A percentile compares a stretch with the other conserved stretches of the same genome.
Evolutionary conservation across 2,329 filamentous ascomycete species (phyloP).

Genomic region (Exophiala mesophila): DNA sequence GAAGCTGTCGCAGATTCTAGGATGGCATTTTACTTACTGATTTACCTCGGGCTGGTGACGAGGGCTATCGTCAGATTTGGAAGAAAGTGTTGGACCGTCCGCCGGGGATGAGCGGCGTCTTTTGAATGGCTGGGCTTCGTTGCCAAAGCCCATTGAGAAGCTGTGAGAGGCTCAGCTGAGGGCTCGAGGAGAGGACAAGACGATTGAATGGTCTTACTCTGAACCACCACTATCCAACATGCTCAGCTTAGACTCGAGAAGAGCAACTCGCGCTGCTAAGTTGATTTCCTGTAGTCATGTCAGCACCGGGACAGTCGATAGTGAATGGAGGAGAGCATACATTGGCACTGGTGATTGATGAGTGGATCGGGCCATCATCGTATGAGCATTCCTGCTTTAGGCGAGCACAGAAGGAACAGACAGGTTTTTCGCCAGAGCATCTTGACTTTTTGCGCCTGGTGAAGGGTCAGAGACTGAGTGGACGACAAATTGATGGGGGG

Average conservation of each 20-base stretch:
- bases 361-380: constrained; percentile 15
- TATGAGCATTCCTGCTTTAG: constrained; percentile 27
- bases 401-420: constrained; percentile 52
- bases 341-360: constrained; percentile 1
- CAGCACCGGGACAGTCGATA: too few relatives aligned
- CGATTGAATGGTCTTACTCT: constrained; percentile 2
- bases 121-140: constrained; percentile 1
- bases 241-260: constrained; percentile 16
- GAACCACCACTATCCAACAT: constrained; percentile 5
- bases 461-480: not conserved
- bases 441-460: constrained; percentile 85
- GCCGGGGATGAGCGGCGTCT: constrained; percentile 1
- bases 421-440: constrained; percentile 94
- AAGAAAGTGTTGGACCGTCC: not conserved
- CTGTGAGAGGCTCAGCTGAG: not conserved
- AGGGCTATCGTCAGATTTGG: constrained; percentile 2
- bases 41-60: not conserved
- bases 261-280: constrained; percentile 11
- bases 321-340: not conserved
- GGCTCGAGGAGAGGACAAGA: not conserved
- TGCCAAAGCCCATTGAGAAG: not conserved
- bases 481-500: too few relatives aligned
- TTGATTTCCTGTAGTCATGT: constrained; percentile 8
- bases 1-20: not conserved
- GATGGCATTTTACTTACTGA: not conserved